Base-by-base conservation (phyloP, 2,329 filamentous ascomycete genomes). In the Davidsoniella eucalypti region DNA sequence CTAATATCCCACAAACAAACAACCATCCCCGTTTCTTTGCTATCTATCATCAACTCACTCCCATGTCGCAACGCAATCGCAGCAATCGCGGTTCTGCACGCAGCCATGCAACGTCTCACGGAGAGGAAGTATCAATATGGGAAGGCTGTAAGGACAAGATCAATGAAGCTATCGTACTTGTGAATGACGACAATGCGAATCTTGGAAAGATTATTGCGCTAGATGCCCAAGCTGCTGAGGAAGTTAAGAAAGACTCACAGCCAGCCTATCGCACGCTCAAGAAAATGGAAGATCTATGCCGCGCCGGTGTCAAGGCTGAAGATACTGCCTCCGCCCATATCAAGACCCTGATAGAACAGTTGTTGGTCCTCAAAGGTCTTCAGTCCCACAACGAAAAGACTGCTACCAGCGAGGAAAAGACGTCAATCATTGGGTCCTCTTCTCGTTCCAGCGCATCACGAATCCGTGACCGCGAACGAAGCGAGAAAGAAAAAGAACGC, bases 101-200 rank as follows among this genome's bases (percentile, higher is more conserved):
- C 40, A 69, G 67, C 59, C 68, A 66, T 44, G 65, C 66, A 23
- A 63, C 64, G 54, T 56, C 61, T 6, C 64, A 67, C 29, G 67
- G 67, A 25, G 67, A 70, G 54, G 67, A 70, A 56, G 64, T 62
- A 7, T 61, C 65, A 44, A 63, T 69, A 5, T 70, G 67, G 67
- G 66, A 69, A 33, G 56, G 58, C 1, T 64, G 61, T 56, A 67
- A 68, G 52, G 58, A 57, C 3, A 64, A 67, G 44, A 58, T 69
- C 26, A 57, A 58, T 36, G 67, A 69, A 16, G 63, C 67, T 25
- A 61, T 69, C 4, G 55, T 54, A 3, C 61, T 62, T 26, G 61
- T 70, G 60, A 68, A 69, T 53, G 57, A 60, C 26, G 67, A 69
- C 52, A 68, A 67, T 41, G 63, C 66, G 52, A 67, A 61, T 55